Conservation (phyloP, 2,329 filamentous ascomycete genomes). For the Paraconiothyrium brasiliense region DNA sequence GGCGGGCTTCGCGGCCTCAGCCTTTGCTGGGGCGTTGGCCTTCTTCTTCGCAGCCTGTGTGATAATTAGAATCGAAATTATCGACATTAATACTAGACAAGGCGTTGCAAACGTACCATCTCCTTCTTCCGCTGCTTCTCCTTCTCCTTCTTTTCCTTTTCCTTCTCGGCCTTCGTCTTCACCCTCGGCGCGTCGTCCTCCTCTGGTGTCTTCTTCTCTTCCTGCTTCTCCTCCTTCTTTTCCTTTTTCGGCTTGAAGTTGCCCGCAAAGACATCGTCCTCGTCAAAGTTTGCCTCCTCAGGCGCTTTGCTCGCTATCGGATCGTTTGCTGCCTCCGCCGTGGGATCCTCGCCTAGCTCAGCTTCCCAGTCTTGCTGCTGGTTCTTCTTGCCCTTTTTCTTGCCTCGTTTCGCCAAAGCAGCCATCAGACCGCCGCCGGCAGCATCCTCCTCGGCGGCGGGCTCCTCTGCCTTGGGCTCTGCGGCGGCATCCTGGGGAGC, state of each 20-base stretch:
- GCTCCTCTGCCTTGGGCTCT: constrained; percentile 37
- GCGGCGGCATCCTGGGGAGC: constrained; percentile 66
- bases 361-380: constrained; percentile 75
- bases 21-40: constrained; percentile 60
- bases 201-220: constrained; percentile 54
- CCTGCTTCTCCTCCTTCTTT: constrained; percentile 58
- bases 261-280: constrained; percentile 84
- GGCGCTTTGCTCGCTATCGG: constrained; percentile 74
- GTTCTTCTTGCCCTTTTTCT: constrained; percentile 86
- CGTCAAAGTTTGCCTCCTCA: constrained; percentile 73
- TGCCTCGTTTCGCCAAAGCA: constrained; percentile 64
- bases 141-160: constrained; percentile 96
- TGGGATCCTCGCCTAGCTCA: constrained; percentile 65
- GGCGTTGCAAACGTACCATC: constrained; percentile 67
- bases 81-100: neutral
- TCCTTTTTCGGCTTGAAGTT: constrained; percentile 75
- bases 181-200: constrained; percentile 62
- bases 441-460: constrained; percentile 59
- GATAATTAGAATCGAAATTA: neutral
- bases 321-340: constrained; percentile 54
- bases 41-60: constrained; percentile 65
- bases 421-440: constrained; percentile 59
- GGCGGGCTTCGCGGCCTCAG: constrained; percentile 55
- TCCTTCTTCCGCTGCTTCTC: constrained; percentile 99
- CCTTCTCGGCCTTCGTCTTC: constrained; percentile 98